Evolutionary conservation across 2,329 filamentous ascomycete genomes (phyloP), one percentile per base, ranked within the genome.

Genomic region (Xylariomycetidae sp.): DNA sequence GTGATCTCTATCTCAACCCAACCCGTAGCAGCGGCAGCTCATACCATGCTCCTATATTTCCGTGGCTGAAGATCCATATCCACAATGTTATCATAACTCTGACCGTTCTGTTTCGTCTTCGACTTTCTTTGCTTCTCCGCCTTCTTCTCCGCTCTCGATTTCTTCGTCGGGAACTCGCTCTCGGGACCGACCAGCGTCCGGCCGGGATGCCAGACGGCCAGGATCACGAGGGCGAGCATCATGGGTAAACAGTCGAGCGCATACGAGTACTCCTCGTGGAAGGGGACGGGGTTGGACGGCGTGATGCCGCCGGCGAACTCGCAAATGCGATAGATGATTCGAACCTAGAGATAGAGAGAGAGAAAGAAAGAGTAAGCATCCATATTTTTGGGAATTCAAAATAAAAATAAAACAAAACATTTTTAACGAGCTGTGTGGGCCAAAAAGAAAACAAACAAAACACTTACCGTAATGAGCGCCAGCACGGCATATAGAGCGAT

Each of bases 311-410:
- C 57, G 0, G 63, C 61, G 46, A 72, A 82, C 50, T 82, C 75
- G 33, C 64, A 54, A 2, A 83, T 61, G 18, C 77, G 73, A 55
- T 72, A 83, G 42, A 78, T 67, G 50, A 82, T 80, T 20, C 77
- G 71, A 17, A 68, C 51, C 64, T 74, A n/a, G n/a, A n/a, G n/a
- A n/a, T n/a, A n/a, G n/a, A n/a, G n/a, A n/a, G n/a, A n/a, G n/a
- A n/a, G n/a, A n/a, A n/a, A n/a, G n/a, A n/a, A n/a, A n/a, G n/a
- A n/a, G n/a, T n/a, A n/a, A n/a, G n/a, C n/a, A n/a, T n/a, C n/a
- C n/a, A n/a, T n/a, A n/a, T n/a, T n/a, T n/a, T n/a, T n/a, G n/a
- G n/a, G n/a, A n/a, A n/a, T n/a, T n/a, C n/a, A n/a, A n/a, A n/a
- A n/a, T n/a, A n/a, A n/a, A n/a, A n/a, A n/a, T n/a, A n/a, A n/a